These are phyloP conservation scores for Erodium maritimum DNA, from an alignment of 345 rosid genomes.

Conservation along the genomic window DNA sequence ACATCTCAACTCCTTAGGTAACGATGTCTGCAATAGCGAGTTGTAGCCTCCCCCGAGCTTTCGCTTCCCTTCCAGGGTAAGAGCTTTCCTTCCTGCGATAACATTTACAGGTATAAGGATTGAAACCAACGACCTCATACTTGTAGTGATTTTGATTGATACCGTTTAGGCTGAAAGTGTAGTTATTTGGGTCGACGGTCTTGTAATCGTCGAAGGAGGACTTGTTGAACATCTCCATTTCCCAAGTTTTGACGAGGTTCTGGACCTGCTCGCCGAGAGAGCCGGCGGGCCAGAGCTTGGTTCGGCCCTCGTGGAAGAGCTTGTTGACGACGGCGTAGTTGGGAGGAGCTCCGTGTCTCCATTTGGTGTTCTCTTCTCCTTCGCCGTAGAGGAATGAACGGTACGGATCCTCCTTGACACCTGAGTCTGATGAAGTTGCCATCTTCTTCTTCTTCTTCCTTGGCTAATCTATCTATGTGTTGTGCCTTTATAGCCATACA, in stretches of 20 bases:
- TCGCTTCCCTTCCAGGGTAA: conserved; percentile 25
- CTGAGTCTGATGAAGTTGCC: not conserved
- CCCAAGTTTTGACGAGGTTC: conserved; percentile 59
- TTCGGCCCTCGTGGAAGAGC: conserved; percentile 54
- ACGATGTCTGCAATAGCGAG: conserved; percentile 34
- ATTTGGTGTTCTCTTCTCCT: conserved; percentile 43
- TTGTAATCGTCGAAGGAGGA: conserved; percentile 25
- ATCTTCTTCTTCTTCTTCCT: conserved; percentile 38
- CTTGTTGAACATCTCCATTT: conserved; percentile 54
- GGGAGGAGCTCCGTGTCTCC: conserved; percentile 43
- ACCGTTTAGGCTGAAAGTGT: conserved; percentile 43
- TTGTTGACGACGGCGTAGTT: conserved; percentile 42
- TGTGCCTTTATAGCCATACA: too few species aligned
- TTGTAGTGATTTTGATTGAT: not conserved
- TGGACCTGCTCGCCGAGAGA: conserved; percentile 54
- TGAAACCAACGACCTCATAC: not conserved
- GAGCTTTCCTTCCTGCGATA: conserved; percentile 30
- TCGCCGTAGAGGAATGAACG: conserved; percentile 35
- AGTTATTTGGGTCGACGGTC: conserved; percentile 23
- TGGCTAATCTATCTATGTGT: conserved; percentile 17
- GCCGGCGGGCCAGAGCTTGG: conserved; percentile 55
- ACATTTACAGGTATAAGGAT: not conserved
- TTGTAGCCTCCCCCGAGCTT: conserved; percentile 57
- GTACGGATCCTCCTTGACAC: conserved; percentile 24
- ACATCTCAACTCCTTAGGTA: conserved; percentile 32